Percentiles rank a stretch among this genome's conserved stretches.
These are phyloP conservation scores for Pisolithus tinctorius DNA, from an alignment of 768 basidiomycete species.

Conservation along the genomic window DNA sequence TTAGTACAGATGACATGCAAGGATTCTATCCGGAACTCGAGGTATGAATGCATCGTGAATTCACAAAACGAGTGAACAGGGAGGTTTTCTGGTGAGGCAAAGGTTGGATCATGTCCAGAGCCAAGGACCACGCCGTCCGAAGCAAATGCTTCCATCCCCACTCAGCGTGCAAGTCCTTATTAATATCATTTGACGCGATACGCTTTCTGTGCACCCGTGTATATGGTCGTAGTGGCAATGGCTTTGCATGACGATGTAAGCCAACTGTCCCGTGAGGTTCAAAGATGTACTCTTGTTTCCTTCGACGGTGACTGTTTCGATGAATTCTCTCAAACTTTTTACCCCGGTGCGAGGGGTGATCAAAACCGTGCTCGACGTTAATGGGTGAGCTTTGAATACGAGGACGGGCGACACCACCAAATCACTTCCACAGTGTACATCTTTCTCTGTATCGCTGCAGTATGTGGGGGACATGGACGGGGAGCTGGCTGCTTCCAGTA, in stretches of 20 bases:
- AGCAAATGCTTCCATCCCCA: not conserved
- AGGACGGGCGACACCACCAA: too few relatives aligned
- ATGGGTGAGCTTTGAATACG: slow-evolving; percentile 3
- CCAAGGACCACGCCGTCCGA: slow-evolving; percentile 30
- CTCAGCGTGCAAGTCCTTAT: not conserved
- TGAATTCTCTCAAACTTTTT: slow-evolving; percentile 34
- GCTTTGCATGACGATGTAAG: not conserved
- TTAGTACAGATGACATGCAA: too few relatives aligned
- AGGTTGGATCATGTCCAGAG: slow-evolving; percentile 31
- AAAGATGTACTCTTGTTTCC: slow-evolving; percentile 24
- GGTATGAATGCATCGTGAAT: slow-evolving; percentile 13
- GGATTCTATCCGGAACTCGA: too few relatives aligned
- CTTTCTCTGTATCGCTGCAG: too few relatives aligned
- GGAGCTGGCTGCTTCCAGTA: not conserved
- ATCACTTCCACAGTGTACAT: too few relatives aligned
- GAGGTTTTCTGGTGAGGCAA: not conserved
- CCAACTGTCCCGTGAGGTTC: slow-evolving; percentile 35
- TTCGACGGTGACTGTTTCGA: slow-evolving; percentile 42
- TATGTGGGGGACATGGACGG: too few relatives aligned
- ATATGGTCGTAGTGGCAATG: too few relatives aligned
- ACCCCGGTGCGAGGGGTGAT: slow-evolving; percentile 23
- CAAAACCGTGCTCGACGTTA: slow-evolving; percentile 26
- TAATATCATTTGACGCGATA: too few relatives aligned
- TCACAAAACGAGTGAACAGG: slow-evolving; percentile 29
- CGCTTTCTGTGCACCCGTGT: too few relatives aligned